Evolutionary conservation across 2,329 filamentous ascomycete species (phyloP), one percentile per base, ranked within the genome.

Genomic region (Claviceps sp.): DNA sequence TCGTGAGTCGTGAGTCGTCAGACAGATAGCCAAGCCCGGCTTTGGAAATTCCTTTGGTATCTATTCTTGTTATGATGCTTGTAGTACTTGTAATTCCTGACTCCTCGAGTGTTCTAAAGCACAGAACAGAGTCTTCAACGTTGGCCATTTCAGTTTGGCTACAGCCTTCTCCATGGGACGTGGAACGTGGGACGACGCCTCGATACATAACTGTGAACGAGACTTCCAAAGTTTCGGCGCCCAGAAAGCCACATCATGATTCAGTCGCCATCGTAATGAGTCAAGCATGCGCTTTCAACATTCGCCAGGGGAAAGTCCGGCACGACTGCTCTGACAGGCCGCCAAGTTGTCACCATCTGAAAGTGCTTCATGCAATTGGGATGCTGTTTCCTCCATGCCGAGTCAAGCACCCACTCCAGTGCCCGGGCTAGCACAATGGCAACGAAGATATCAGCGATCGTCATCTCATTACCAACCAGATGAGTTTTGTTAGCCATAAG

Each of bases 401-500:
- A 26, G 40, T 24, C 48, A 18, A 50, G 48, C 13, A 50, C 48
- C 38, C 26, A 37, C 24, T 50, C 48, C 48, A 50, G 30, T 26
- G 40, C 48, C 2, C 48, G 48, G 5, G 48, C n/a, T 11, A 50
- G 48, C 14, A 34, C 18, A n/a, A 50, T 18, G 24, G 48, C 48
- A 2, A 50, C 48, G 11, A 50, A 50, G 7, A 50, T 11, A 9
- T 50, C 48, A 5, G 48, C 48, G 1, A 50, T 26, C 18, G 48
- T 50, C 24, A 50, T 45, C 4, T 43, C 2, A 1, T 45, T 18
- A 5, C 48, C 48, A 18, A 50, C 48, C 5, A 50, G 48, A 18
- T 36, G 18, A 8, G 8, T n/a, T 8, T 44, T 36, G 9, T 11
- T 16, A 2, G 18, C n/a, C 41, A 50, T 6, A 11, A 50, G 24